Base-by-base conservation (phyloP, 164 flowering plant genomes). In the Vitis rupestris region DNA sequence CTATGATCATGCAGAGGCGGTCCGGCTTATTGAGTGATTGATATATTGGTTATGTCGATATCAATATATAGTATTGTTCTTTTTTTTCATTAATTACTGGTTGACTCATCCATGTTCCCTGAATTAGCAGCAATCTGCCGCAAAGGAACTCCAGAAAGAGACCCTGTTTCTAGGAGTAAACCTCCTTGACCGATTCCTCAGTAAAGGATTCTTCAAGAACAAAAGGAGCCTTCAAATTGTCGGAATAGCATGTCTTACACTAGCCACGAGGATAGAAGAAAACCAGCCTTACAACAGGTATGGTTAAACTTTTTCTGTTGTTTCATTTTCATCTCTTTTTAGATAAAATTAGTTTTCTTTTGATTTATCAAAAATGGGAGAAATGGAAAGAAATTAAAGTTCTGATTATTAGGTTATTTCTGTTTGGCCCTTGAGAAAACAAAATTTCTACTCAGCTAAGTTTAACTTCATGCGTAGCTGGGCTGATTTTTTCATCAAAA, bases 181-280 rank as follows among this genome's bases (percentile, higher is more conserved):
- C 79, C 84, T 95, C 27, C 70, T 91, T 2, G 99, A 95, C 57
- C 78, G 95, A 68, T 87, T 93, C 72, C 79, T 95, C 10, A 81
- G 85, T 72, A 83, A 77, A 76, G 99, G 97, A 61, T 85, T 75
- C 85, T 95, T 95, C 84, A 85, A 77, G 72, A 78, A 17, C 78
- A 74, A 77, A 74, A 83, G 79, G 75, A 75, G 71, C 74, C 85
- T 93, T 51, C 92, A 91, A 72, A 63, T 95, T 53, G 87, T 86
- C 48, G 99, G 97, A 64, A 85, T 95, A 53, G 90, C 99, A 4
- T 91, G 97, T 78, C 91, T 92, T 78, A 80, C 90, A 0, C 74
- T 95, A 71, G 99, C 99, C 70, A 90, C 83, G 62, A 86, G 98
- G 77, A 80, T 95, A 23, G 99, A 91, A 82, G 99, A 95, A 80